Conservation (phyloP, 495 filamentous ascomycete species). For the Lindgomyces ingoldianus region DNA sequence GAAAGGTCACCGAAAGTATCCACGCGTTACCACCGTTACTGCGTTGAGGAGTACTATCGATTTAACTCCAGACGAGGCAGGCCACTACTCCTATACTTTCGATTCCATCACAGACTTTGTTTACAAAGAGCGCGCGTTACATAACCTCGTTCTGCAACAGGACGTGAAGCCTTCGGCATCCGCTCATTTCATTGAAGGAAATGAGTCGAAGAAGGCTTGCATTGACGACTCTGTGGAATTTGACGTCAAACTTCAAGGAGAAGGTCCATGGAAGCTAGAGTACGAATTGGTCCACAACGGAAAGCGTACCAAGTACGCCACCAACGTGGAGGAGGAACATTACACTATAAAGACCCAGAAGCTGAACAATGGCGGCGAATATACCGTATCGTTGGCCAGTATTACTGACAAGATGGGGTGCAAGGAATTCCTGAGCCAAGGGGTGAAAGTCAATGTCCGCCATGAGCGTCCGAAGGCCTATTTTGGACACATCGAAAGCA, state of each 20-base stretch:
- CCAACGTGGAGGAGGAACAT: conserved; percentile 59
- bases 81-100: conserved; percentile 85
- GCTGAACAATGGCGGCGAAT: conserved; percentile 79
- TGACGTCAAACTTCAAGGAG: conserved; percentile 72
- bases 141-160: conserved; percentile 69
- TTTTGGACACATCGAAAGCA: conserved; percentile 81
- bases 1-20: conserved; percentile 55
- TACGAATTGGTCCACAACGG: conserved; percentile 93
- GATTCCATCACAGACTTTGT: conserved; percentile 75
- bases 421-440: conserved; percentile 77
- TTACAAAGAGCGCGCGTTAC: conserved; percentile 60
- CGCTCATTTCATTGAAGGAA: conserved; percentile 65
- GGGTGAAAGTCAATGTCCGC: conserved; percentile 77
- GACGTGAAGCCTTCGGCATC: conserved; percentile 89
- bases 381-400: conserved; percentile 76
- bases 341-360: conserved; percentile 73
- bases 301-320: conserved; percentile 68
- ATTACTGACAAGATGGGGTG: conserved; percentile 85
- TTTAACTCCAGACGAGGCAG: conserved; percentile 77
- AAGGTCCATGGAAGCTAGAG: conserved; percentile 82
- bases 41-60: conserved; percentile 77
- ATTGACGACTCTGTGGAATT: conserved; percentile 77
- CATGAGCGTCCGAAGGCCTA: conserved; percentile 80
- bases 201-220: conserved; percentile 63
- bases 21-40: conserved; percentile 56